Evolutionary conservation across 2,329 filamentous ascomycete species (phyloP), one percentile per base, ranked within the genome.

Genomic region (Coniochaeta prunicola): DNA sequence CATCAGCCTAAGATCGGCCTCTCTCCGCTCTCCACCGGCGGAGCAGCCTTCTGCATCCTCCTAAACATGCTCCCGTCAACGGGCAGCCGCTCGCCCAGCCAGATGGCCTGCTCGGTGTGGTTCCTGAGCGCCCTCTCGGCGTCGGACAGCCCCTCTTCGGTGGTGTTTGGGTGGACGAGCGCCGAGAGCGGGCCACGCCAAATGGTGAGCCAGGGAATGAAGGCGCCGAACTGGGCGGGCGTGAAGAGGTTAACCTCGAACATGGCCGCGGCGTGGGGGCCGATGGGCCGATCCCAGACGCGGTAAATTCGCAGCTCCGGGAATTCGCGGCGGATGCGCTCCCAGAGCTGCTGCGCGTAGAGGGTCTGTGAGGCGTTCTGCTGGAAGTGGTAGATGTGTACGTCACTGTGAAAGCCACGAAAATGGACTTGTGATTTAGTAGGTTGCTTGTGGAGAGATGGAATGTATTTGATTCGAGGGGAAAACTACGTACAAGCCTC

Each of bases 221-320:
- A 96, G 0, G 92, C 92, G 0, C 92, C 92, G 68, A 96, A 96
- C 71, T 96, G 90, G 3, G 85, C 86, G 0, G 92, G 92, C 0
- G 87, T 91, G 71, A 93, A 91, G 21, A 96, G 53, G 65, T 96
- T 96, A 53, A 96, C 91, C 73, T 97, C 92, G 67, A 96, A 96
- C 91, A 96, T 96, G 57, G 86, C 89, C 0, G 91, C 73, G 0
- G 89, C 87, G 70, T 96, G 92, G 0, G 92, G 92, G 0, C 92
- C 92, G 30, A 96, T 73, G 0, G 92, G 91, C 15, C 76, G 73
- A 64, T 94, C 88, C 82, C 85, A 96, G 64, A 96, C 77, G 15
- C 73, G 78, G 70, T 96, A 96, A 65, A 96, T 88, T 58, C 91
- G 83, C 19, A 96, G 78, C 70, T 96, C 92, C 9, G 92, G 91